A percentile compares a stretch with the other conserved stretches of the same genome.
Conservation (phyloP, 2,329 filamentous ascomycete species). For the Fusarium floridanum region DNA sequence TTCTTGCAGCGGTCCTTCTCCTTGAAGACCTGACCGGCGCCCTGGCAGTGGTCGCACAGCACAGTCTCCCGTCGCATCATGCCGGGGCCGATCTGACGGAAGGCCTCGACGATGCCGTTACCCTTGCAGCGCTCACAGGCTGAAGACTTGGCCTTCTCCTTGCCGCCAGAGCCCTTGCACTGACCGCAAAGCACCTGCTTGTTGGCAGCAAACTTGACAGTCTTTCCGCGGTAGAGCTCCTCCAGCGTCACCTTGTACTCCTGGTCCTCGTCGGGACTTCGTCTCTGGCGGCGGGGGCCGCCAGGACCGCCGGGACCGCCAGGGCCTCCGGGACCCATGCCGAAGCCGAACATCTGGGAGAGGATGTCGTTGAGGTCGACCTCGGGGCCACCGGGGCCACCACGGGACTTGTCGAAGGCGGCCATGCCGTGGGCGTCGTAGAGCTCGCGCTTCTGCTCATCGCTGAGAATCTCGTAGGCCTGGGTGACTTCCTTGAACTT, state of each 20-base stretch:
- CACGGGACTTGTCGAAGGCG: constrained; percentile 85
- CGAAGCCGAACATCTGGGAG: constrained; percentile 90
- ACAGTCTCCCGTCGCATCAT: constrained; percentile 85
- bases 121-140: constrained; percentile 89
- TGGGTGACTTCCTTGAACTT: constrained; percentile 94
- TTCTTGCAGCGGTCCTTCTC: constrained; percentile 99
- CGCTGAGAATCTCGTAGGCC: constrained; percentile 97
- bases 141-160: constrained; percentile 88
- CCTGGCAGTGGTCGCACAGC: constrained; percentile 85
- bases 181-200: constrained; percentile 91
- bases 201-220: constrained; percentile 94
- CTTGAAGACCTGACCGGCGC: constrained; percentile 87
- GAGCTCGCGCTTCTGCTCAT: constrained; percentile 91
- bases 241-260: constrained; percentile 92
- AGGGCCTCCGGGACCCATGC: constrained; percentile 66
- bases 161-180: constrained; percentile 91
- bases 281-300: constrained; percentile 72
- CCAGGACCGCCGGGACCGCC: constrained; percentile 63
- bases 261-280: constrained; percentile 87
- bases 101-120: constrained; percentile 79
- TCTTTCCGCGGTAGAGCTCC: constrained; percentile 98
- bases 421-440: constrained; percentile 98
- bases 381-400: constrained; percentile 75
- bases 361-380: constrained; percentile 93
- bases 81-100: constrained; percentile 87